Evolutionary conservation across 805 yeast species (phyloP), one percentile per base, ranked within the genome.

Genomic region (Pichia deserticola): DNA sequence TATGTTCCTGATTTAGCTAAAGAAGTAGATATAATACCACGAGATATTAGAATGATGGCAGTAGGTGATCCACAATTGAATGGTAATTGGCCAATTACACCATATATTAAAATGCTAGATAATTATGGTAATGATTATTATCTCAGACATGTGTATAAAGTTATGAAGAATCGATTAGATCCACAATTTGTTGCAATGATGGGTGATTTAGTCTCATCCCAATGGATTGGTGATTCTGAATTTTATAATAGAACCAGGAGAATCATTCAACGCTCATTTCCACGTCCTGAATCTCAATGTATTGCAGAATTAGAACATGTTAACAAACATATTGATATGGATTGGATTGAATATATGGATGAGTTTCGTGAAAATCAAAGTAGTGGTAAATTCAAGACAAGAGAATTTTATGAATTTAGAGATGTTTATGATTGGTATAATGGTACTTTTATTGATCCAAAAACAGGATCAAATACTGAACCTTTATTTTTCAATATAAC

Each of bases 1-100:
- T 54, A 71, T 49, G 25, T 66, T 33, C 49, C 57, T 5, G 65
- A 64, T 45, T 52, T 54, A 8, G 47, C 40, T 5, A 36, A 37
- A 58, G 13, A 13, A 13, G 13, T 34, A 13, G 35, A 38, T 20
- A 28, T 28, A 35, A 8, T 46, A 1, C 52, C 64, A 3, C 43
- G 49, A 20, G 63, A 57, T 56, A 76, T 90, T 46, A 79, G 79
- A 54, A 66, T 93, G 66, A 65, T 90, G 55, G 85, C 96, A 6
- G 83, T 89, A 65, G 99, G 98, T 7, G 99, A 93, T 61, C 99
- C 99, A 0, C 99, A 93, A 69, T 90, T 93, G 65, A 86, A 92
- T 54, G 99, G 99, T 3, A 79, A 82, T 57, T 82, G 88, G 85
- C 78, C 76, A 7, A 69, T 73, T 29, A 84, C 96, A 1, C 78